Base-by-base conservation (phyloP, 2,329 filamentous ascomycete species). In the Trichoderma breve region DNA sequence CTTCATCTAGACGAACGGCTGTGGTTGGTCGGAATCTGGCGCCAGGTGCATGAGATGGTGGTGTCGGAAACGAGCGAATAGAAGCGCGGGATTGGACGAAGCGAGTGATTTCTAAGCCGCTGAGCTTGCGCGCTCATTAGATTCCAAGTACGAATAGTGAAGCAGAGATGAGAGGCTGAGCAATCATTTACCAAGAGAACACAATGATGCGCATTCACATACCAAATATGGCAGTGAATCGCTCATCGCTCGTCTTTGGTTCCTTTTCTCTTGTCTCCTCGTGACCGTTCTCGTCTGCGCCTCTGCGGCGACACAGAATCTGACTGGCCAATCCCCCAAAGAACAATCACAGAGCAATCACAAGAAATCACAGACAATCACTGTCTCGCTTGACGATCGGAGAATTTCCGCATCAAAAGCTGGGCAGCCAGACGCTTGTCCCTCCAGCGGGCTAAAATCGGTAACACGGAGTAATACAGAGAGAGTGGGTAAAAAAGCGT, bases 1-100 rank as follows among this genome's bases (percentile, higher is more conserved):
- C 24, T 69, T 61, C 34, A 32, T 60, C 58, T 34, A 26, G 26
- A 34, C 26, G 36, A 30, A 14, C 28, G 12, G 24, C 66, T 12
- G 14, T 69, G 66, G 66, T 69, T 69, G 66, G 66, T 61, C 53
- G 66, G 55, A 39, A 60, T 21, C 53, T 69, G 47, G 47, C 66
- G 66, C 66, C 34, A 39, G 55, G 57, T 32, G 66, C 55, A 61
- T 47, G 55, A 60, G 18, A 61, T 60, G 53, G 30, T 60, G 47
- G n/a, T 67, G 32, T 21, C 34, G 28, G 36, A 58, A 43, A 68
- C 53, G 53, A 60, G 65, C 66, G 66, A 69, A 69, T 69, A 24
- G 66, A 60, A 61, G 55, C 57, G 24, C 7, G n/a, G 55, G 34
- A 51, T 24, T 43, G 55, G 26, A 57, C 55, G 53, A 69, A 47